These are phyloP conservation scores for Fraxinus albicans DNA, from an alignment of 305 asterid species.

Conservation along the genomic window DNA sequence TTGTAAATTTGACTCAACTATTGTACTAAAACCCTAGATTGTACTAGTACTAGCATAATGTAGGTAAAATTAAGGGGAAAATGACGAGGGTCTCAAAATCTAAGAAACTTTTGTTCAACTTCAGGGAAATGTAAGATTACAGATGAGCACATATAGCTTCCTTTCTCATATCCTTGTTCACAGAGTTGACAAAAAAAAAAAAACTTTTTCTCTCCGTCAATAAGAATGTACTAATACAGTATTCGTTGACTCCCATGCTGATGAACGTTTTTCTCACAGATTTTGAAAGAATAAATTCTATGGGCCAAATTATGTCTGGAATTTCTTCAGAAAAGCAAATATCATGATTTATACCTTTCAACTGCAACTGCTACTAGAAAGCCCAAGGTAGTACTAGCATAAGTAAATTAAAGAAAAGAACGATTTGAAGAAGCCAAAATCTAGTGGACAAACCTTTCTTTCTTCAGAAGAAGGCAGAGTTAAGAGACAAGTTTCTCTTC, in stretches of 20 bases:
- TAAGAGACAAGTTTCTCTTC: slow-evolving; percentile 7
- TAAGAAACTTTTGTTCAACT: background rate
- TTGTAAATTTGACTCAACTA: background rate
- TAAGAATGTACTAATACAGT: background rate
- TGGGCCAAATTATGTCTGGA: background rate
- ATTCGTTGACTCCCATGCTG: background rate
- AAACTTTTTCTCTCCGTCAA: background rate
- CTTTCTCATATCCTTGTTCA: background rate
- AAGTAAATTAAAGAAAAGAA: slow-evolving; percentile 6
- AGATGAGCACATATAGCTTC: background rate
- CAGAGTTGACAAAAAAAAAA: background rate
- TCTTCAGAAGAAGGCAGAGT: background rate
- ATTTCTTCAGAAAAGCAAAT: slow-evolving; percentile 12
- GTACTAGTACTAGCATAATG: background rate
- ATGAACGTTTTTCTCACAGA: background rate
- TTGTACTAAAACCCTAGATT: background rate
- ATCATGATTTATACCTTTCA: background rate
- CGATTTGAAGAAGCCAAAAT: background rate
- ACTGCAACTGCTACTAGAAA: background rate
- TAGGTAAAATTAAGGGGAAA: background rate
- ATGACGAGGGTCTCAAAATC: background rate
- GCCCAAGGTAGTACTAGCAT: background rate
- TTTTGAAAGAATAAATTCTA: background rate
- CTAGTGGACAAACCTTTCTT: background rate
- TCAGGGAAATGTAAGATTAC: slow-evolving; percentile 2